Base-by-base conservation (phyloP, 768 basidiomycete species). In the Boletellus emodensis region DNA sequence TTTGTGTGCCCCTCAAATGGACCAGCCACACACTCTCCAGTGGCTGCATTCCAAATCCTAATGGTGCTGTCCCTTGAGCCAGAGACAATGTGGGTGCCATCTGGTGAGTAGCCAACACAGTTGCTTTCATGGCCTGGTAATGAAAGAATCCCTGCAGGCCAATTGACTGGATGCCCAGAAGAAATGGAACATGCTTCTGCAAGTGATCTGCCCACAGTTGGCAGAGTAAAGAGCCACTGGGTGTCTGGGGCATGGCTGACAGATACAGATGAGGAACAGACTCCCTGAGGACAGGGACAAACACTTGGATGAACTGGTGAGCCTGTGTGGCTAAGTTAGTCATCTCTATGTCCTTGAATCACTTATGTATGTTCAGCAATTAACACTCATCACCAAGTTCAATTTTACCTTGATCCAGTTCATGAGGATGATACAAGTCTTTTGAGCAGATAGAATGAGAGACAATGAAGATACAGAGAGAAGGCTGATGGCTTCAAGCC, bases 31-130 rank as follows among this genome's bases (percentile, higher is more conserved):
- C 28, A 28, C 28, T 28, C 28, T 28, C 28, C 28, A 28, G 28
- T 28, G 28, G 28, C 4, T 28, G 28, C 4, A 28, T 28, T 9
- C 28, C 28, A 28, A 28, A 28, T 4, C 28, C 28, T 28, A 9
- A 28, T 28, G 28, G 28, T 28, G 2, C 9, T 28, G 28, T 28
- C 28, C 28, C 28, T 3, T 3, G 28, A 28, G 28, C 28, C 28
- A 28, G 28, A 28, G 28, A 28, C 28, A 28, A 28, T 28, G 28
- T 28, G 28, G 28, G 6, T 28, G 28, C 28, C 28, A 28, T 28
- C 28, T 28, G 9, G 28, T 28, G 28, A 28, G 9, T 28, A 28
- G 28, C 28, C 36, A 32, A 44, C 42, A 44, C 17, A 50, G 70
- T 14, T n/a, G n/a, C n/a, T 6, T 9, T 28, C n/a, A n/a, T n/a